Conservation (phyloP, 169 alveolate genomes). For the Theileria luwenshuni region DNA sequence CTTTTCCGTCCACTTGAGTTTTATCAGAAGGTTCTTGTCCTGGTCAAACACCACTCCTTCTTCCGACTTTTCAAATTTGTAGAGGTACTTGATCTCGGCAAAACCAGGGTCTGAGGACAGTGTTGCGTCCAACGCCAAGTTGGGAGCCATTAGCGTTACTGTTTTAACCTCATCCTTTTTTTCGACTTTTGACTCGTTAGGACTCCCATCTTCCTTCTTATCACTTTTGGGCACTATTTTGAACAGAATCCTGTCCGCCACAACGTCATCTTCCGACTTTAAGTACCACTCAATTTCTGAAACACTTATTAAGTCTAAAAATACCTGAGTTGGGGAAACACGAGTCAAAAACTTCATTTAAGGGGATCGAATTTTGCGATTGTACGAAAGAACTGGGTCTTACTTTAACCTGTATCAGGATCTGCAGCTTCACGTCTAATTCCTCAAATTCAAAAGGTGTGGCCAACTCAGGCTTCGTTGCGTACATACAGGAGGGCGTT, state of each 20-base stretch:
- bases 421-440: conserved; percentile 32
- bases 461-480: conserved; percentile 57
- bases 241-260: conserved; percentile 48
- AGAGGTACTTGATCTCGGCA: conserved; percentile 9
- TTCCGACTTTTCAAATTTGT: conserved; percentile 7
- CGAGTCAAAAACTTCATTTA: conserved; percentile 35
- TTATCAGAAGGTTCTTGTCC: conserved; percentile 10
- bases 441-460: conserved; percentile 39
- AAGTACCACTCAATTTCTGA: conserved; percentile 66
- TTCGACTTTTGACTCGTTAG: background rate
- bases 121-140: background rate
- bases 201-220: background rate
- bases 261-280: conserved; percentile 20
- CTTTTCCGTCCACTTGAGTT: conserved; percentile 51
- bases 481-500: conserved; percentile 69
- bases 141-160: conserved; percentile 18
- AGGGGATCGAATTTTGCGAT: conserved; percentile 17
- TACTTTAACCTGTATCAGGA: conserved; percentile 48
- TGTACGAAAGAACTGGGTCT: conserved; percentile 40
- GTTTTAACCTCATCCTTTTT: background rate
- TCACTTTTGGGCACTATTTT: conserved; percentile 8
- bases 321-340: conserved; percentile 63
- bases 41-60: conserved; percentile 19
- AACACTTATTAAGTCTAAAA: background rate
- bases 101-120: conserved; percentile 17